phyloP scores from a whole-genome alignment of 768 basidiomycete genomes.

The Lentinula guzmanii region DNA sequence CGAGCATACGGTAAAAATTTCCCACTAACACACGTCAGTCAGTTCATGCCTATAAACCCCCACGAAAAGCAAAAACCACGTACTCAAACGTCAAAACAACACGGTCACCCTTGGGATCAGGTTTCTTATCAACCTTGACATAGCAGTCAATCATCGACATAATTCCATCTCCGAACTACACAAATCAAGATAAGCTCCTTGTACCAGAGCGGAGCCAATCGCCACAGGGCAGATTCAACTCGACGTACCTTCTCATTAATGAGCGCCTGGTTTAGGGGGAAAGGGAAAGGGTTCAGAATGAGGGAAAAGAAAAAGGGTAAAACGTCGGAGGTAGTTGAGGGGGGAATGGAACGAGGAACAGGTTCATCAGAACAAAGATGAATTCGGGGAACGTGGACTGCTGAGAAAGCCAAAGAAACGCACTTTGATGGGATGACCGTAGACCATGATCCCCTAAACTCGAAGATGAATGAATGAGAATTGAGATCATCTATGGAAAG shows the following conservation, averaged over 20 bases:
- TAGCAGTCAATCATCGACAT: slow-evolving; percentile 89
- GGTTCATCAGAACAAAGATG: not conserved
- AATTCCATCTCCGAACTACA: slow-evolving; percentile 78
- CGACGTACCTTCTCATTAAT: slow-evolving; percentile 65
- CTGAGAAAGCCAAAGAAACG: slow-evolving; percentile 2
- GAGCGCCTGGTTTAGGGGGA: slow-evolving; percentile 38
- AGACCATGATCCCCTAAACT: slow-evolving; percentile 60
- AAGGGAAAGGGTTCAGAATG: not conserved
- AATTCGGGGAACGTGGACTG: not conserved
- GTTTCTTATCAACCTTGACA: slow-evolving; percentile 60
- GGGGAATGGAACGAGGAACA: not conserved
- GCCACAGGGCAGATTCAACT: not conserved
- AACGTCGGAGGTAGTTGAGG: not conserved
- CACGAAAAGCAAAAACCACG: slow-evolving; percentile 19
- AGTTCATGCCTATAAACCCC: not conserved
- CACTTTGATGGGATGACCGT: slow-evolving; percentile 77
- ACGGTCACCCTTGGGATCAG: slow-evolving; percentile 74
- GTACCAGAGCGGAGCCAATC: not conserved
- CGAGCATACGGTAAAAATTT: slow-evolving; percentile 72
- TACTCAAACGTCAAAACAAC: slow-evolving; percentile 78
- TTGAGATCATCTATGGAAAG: not conserved
- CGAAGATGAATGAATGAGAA: not conserved
- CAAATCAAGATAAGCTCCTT: not conserved
- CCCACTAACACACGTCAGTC: slow-evolving; percentile 36
- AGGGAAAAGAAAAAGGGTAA: not conserved